Percentiles rank a stretch among this genome's conserved stretches.
phyloP scores from a whole-genome alignment of 2,329 filamentous ascomycete genomes.

The Calonectria fujianensis region DNA sequence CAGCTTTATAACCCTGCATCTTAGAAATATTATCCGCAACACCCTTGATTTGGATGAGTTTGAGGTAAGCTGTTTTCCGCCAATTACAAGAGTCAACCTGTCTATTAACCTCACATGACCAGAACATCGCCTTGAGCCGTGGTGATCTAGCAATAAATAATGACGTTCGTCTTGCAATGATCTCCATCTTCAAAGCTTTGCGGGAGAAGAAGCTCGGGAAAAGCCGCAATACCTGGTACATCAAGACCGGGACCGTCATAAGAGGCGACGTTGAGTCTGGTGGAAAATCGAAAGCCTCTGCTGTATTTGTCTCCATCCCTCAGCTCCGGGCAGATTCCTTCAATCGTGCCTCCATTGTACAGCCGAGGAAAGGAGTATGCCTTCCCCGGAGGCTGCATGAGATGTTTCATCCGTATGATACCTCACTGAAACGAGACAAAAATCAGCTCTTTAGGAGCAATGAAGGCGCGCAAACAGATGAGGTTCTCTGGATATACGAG shows the following conservation, averaged over 20 bases:
- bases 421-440: neutral
- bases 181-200: constrained; percentile 3
- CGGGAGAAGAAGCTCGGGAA: constrained; percentile 4
- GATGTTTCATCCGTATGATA: constrained; percentile 13
- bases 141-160: neutral
- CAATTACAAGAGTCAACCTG: too few species aligned
- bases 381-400: constrained; percentile 16
- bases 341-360: neutral
- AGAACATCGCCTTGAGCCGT: constrained; percentile 17
- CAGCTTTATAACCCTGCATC: too few species aligned
- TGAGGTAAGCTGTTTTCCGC: neutral
- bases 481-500: constrained; percentile 5
- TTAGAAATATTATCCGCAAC: constrained; percentile 12
- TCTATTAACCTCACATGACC: neutral
- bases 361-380: neutral
- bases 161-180: neutral
- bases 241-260: constrained; percentile 20
- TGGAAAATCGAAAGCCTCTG: neutral
- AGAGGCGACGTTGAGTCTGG: constrained; percentile 4
- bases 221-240: constrained; percentile 19
- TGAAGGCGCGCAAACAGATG: constrained; percentile 14
- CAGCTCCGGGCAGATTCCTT: neutral
- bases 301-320: neutral
- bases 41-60: constrained; percentile 4
- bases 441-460: constrained; percentile 17